phyloP scores from a whole-genome alignment of 352 stramenopile species.

The Phytophthora megakarya region DNA sequence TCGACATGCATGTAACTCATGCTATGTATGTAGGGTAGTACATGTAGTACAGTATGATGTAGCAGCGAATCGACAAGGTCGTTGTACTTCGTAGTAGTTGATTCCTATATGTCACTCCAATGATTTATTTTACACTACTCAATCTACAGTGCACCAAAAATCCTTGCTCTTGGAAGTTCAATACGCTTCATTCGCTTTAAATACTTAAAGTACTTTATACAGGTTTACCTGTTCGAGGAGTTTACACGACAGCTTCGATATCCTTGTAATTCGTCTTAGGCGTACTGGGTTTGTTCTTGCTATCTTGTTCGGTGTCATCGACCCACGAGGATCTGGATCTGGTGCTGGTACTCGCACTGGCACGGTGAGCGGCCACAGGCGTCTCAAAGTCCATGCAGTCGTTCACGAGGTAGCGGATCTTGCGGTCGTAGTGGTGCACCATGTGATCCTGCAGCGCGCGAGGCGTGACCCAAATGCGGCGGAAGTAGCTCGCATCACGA shows the following conservation, averaged over 20 bases:
- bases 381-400: constrained; percentile 63
- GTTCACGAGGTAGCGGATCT: constrained; percentile 59
- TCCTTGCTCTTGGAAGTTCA: neutral
- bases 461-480: constrained; percentile 66
- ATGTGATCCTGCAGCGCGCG: constrained; percentile 75
- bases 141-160: neutral
- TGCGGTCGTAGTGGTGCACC: constrained; percentile 84
- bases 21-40: no score
- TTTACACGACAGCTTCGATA: constrained; percentile 44
- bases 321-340: constrained; percentile 35
- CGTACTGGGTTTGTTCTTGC: constrained; percentile 21
- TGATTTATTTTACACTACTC: neutral
- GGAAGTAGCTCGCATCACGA: constrained; percentile 70
- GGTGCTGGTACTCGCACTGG: constrained; percentile 20
- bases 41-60: no score
- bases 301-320: constrained; percentile 21
- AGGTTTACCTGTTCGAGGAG: neutral
- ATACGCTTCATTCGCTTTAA: constrained; percentile 22
- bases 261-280: constrained; percentile 40
- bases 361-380: constrained; percentile 32
- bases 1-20: no score
- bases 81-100: no score
- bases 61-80: no score
- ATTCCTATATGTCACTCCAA: neutral
- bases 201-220: constrained; percentile 35